A percentile compares a stretch with the other conserved stretches of the same genome.
Conservation (phyloP, 2,329 filamentous ascomycete species). For the Harringtonia aguacate region DNA sequence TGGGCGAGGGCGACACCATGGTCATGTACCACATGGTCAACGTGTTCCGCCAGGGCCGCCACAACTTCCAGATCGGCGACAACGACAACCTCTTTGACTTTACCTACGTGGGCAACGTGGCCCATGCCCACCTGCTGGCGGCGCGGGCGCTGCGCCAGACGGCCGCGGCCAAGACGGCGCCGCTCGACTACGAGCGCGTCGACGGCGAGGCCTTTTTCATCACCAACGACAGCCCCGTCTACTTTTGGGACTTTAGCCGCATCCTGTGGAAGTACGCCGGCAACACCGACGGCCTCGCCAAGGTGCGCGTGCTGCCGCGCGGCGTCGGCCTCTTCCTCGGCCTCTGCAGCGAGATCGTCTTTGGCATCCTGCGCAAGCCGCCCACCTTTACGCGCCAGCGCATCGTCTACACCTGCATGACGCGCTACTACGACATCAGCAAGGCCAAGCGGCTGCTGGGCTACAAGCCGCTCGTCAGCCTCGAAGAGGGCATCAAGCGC, state of each 20-base stretch:
- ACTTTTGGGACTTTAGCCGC: slow-evolving; percentile 83
- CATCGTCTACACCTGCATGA: slow-evolving; percentile 61
- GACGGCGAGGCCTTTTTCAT: slow-evolving; percentile 86
- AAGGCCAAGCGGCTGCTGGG: slow-evolving; percentile 64
- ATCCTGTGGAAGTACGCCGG: slow-evolving; percentile 62
- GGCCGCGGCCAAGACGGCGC: slow-evolving; percentile 40
- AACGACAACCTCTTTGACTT: slow-evolving; percentile 55
- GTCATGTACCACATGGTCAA: slow-evolving; percentile 63
- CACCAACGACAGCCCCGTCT: slow-evolving; percentile 78
- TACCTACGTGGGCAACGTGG: slow-evolving; percentile 53
- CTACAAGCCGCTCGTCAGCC: slow-evolving; percentile 55
- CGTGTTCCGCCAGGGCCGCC: slow-evolving; percentile 56
- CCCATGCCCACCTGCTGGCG: slow-evolving; percentile 75
- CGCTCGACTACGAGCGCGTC: slow-evolving; percentile 61
- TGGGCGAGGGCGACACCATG: slow-evolving; percentile 80
- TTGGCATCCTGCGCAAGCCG: slow-evolving; percentile 35
- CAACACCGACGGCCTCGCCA: slow-evolving; percentile 35
- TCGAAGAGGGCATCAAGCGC: slow-evolving; percentile 52
- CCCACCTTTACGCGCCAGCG: slow-evolving; percentile 49
- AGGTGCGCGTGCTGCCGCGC: slow-evolving; percentile 44
- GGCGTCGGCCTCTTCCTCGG: slow-evolving; percentile 42
- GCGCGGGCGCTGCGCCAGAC: slow-evolving; percentile 59
- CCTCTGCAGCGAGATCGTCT: slow-evolving; percentile 40
- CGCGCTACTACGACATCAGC: slow-evolving; percentile 64
- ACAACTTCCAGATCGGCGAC: slow-evolving; percentile 69